These are phyloP conservation scores for Syzygium jambos DNA, from an alignment of 345 rosid species.

Conservation along the genomic window DNA sequence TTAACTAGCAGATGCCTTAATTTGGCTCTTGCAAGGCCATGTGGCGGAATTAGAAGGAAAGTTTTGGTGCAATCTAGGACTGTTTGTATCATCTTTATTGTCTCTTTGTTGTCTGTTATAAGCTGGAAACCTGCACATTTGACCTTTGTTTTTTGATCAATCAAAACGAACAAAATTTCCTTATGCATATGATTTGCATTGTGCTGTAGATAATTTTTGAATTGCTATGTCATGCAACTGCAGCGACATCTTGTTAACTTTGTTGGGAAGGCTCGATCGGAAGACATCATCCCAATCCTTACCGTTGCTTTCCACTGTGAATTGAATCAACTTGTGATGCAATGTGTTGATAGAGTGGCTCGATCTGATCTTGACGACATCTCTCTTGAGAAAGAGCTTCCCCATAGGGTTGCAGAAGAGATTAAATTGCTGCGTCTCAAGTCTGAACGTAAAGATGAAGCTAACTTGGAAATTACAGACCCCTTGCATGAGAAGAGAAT, in stretches of 20 bases:
- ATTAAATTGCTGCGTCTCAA: conserved; percentile 44
- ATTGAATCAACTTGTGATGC: conserved; percentile 52
- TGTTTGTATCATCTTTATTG: neutral
- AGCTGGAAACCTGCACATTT: neutral
- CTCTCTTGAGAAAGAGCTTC: conserved; percentile 77
- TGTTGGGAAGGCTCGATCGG: conserved; percentile 66
- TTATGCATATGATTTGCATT: neutral
- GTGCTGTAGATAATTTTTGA: neutral
- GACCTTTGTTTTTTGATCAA: neutral
- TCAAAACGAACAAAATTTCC: neutral
- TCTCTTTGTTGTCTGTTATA: neutral
- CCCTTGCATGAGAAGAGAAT: conserved; percentile 53
- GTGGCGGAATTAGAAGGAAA: neutral
- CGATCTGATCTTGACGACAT: conserved; percentile 66
- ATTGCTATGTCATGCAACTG: neutral
- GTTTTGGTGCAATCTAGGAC: neutral
- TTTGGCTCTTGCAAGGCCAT: neutral
- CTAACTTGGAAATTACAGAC: conserved; percentile 11
- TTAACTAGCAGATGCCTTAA: neutral
- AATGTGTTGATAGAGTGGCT: conserved; percentile 78
- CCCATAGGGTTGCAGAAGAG: conserved; percentile 46
- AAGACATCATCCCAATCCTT: conserved; percentile 75
- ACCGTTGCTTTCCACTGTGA: conserved; percentile 80
- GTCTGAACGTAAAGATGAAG: conserved; percentile 28
- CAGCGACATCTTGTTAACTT: conserved; percentile 20